Conservation (phyloP, 2,329 filamentous ascomycete species). For the Corynespora cassiicola region DNA sequence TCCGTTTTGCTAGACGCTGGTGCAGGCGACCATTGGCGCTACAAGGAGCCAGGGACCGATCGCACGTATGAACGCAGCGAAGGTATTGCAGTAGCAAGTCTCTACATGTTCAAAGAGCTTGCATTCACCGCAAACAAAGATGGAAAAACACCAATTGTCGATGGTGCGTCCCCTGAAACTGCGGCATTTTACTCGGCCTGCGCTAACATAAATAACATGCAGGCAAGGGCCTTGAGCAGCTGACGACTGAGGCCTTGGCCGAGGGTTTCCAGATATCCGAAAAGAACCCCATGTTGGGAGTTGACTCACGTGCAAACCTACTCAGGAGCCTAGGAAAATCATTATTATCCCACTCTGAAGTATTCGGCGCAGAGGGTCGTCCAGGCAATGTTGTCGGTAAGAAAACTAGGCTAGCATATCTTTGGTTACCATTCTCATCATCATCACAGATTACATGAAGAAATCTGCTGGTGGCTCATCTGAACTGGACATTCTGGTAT, state of each 20-base stretch:
- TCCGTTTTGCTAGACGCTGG: conserved; percentile 86
- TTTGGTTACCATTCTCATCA: no score
- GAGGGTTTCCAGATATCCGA: conserved; percentile 82
- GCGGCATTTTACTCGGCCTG: no score
- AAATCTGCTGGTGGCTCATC: conserved; percentile 22
- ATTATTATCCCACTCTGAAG: conserved; percentile 71
- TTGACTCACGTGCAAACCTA: conserved; percentile 82
- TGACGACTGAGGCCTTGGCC: conserved; percentile 76
- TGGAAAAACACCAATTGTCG: conserved; percentile 71
- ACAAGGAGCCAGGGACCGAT: conserved; percentile 85
- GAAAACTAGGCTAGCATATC: no score
- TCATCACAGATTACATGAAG: conserved; percentile 22
- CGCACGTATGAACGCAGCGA: conserved; percentile 82
- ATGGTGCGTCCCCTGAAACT: conserved; percentile 79
- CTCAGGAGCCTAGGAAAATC: conserved; percentile 77
- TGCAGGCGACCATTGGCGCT: conserved; percentile 86
- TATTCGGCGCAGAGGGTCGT: conserved; percentile 80
- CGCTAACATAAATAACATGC: neutral
- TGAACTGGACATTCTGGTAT: conserved; percentile 73
- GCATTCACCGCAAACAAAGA: conserved; percentile 79
- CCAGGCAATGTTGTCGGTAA: conserved; percentile 91
- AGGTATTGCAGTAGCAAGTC: conserved; percentile 76
- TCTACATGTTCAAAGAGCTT: conserved; percentile 89
- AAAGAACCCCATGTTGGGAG: conserved; percentile 74
- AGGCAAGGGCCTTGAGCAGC: conserved; percentile 67